A percentile compares a stretch with the other conserved stretches of the same genome.
Conservation (phyloP, 2,329 filamentous ascomycete genomes). For the Amauroascus verrucosus region DNA sequence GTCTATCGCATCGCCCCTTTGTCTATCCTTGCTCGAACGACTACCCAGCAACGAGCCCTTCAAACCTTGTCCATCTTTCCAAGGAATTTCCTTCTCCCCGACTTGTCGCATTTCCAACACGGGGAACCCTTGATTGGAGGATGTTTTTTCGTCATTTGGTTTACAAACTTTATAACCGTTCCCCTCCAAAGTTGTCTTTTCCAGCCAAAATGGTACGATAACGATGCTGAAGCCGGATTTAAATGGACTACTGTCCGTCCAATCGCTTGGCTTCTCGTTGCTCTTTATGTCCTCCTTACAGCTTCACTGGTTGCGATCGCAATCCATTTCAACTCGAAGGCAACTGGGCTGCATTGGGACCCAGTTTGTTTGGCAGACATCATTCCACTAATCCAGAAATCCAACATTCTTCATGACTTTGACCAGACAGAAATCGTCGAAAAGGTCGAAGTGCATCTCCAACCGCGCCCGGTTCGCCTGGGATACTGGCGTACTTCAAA, state of each 20-base stretch:
- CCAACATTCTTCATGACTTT: constrained; percentile 67
- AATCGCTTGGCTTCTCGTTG: constrained; percentile 67
- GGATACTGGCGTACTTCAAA: constrained; percentile 74
- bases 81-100: constrained; percentile 58
- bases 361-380: constrained; percentile 71
- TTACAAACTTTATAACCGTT: constrained; percentile 61
- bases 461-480: constrained; percentile 56
- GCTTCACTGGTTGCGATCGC: constrained; percentile 49
- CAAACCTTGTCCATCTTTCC: constrained; percentile 51
- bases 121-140: constrained; percentile 58
- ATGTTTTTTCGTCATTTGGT: constrained; percentile 61
- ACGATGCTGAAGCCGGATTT: constrained; percentile 53
- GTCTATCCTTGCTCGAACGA: constrained; percentile 55
- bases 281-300: constrained; percentile 59
- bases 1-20: constrained; percentile 72
- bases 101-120: constrained; percentile 55
- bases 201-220: constrained; percentile 52
- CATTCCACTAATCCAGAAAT: constrained; percentile 64
- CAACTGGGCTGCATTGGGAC: constrained; percentile 78
- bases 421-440: constrained; percentile 54
- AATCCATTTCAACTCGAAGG: constrained; percentile 53
- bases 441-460: constrained; percentile 38
- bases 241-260: constrained; percentile 69
- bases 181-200: constrained; percentile 73
- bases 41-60: constrained; percentile 51